A percentile compares a stretch with the other conserved stretches of the same genome.
Evolutionary conservation across 192 early-diverging fungal genomes (phyloP).

Genomic region (Chytriomyces confervae): DNA sequence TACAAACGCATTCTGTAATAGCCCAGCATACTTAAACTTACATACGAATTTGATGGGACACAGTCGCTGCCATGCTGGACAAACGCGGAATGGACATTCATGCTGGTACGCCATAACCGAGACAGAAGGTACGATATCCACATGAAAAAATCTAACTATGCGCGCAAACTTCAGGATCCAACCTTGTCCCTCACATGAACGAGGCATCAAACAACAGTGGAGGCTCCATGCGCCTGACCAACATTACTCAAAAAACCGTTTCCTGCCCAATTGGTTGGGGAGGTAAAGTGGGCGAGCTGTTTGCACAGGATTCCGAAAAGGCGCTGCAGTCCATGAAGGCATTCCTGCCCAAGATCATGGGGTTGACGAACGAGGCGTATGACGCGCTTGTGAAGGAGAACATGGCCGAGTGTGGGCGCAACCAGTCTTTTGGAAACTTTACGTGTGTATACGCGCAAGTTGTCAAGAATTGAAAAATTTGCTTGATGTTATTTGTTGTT

Average conservation of each 20-base stretch:
- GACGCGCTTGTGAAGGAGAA: neutral
- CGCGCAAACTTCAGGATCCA: too few species aligned
- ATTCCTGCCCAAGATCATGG: slow-evolving; percentile 3
- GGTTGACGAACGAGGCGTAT: neutral
- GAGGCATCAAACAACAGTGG: too few species aligned
- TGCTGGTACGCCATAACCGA: too few species aligned
- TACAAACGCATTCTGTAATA: neutral
- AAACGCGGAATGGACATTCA: too few species aligned
- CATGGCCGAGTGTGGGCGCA: neutral
- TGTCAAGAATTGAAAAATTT: neutral
- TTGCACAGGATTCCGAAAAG: neutral
- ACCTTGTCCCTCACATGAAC: too few species aligned
- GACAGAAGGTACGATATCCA: too few species aligned
- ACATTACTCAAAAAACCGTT: neutral
- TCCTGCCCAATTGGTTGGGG: neutral
- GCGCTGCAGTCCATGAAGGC: neutral
- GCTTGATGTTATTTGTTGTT: neutral
- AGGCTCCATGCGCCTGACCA: neutral
- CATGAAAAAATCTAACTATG: too few species aligned
- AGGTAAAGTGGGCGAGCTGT: neutral
- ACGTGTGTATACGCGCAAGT: slow-evolving; percentile 9
- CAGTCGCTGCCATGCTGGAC: too few species aligned
- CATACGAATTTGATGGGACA: neutral
- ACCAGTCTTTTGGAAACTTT: neutral
- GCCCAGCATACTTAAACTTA: neutral